Evolutionary conservation across 2,329 filamentous ascomycete species (phyloP), one percentile per base, ranked within the genome.

Genomic region (Fonsecaea pedrosoi): DNA sequence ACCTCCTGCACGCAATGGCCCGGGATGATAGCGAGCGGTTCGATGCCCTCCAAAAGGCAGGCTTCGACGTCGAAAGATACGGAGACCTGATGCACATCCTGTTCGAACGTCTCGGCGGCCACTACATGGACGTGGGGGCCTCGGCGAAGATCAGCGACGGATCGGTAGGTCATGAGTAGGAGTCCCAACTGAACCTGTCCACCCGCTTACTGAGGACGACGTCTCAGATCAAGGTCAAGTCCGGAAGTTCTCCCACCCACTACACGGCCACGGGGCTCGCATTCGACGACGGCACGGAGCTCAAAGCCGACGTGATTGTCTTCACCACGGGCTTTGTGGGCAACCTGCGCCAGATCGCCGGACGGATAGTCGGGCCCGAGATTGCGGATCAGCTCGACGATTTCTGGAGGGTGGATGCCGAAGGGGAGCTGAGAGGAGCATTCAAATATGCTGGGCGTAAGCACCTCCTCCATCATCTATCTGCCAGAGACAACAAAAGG

Each of bases 81-180:
- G 72, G 72, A 65, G 79, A 83, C 64, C 73, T 75, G 53, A 73
- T 75, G 45, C 79, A 82, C 40, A 76, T 79, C 59, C 75, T 82
- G 35, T 78, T 76, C 61, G 77, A 80, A 40, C 77, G 80, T 1
- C 76, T 79, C 38, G 82, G 82, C 3, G 81, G 82, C 0, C 81
- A 83, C 69, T 83, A 83, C 67, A 78, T 84, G 54, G 82, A 84
- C 63, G 78, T 82, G 21, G 82, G 82, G 0, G 76, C 77, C 1
- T 80, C 76, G 1, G 74, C 75, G 25, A 76, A 80, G 53, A 82
- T 84, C 50, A 72, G 77, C 18, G 74, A 79, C 6, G 79, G 81
- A 34, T 32, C 9, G 71, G 70, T 54, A 69, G 73, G 4, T 71
- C 67, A 58, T 50, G 56, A 25, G 50, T 53, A 37, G 10, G 4